Evolutionary conservation across 139 green algal genomes (phyloP).

Genomic region (Closterium sp.): DNA sequence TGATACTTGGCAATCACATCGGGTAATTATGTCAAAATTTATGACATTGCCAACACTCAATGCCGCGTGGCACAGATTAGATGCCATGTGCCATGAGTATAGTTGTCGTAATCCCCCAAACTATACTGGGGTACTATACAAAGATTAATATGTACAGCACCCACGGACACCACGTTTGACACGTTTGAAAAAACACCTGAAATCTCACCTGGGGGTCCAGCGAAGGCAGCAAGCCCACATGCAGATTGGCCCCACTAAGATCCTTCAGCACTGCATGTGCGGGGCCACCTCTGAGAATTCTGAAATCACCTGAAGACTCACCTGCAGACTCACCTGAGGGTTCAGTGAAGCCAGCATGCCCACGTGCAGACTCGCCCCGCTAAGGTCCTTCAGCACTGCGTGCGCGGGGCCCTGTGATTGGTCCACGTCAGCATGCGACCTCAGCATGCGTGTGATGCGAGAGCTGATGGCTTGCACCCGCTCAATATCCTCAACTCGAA

Average conservation of each 20-base stretch:
- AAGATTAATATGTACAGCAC: too few relatives aligned
- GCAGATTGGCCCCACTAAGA: not conserved
- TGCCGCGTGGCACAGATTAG: too few relatives aligned
- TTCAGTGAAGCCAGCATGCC: not conserved
- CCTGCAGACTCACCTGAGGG: not conserved
- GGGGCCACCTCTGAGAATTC: too few relatives aligned
- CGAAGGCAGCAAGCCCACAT: not conserved
- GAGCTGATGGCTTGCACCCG: constrained; percentile 2
- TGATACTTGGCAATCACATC: not conserved
- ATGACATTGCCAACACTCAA: too few relatives aligned
- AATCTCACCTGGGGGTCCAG: not conserved
- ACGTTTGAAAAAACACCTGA: too few relatives aligned
- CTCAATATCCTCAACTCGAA: constrained; percentile 30
- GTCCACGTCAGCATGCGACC: constrained; percentile 4
- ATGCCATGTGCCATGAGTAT: too few relatives aligned
- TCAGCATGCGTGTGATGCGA: constrained; percentile 11
- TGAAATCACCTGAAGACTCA: not conserved
- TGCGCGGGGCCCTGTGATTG: not conserved
- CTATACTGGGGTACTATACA: too few relatives aligned
- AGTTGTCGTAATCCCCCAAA: too few relatives aligned
- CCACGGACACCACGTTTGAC: too few relatives aligned
- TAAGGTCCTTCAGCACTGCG: constrained; percentile 6
- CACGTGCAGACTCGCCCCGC: not conserved
- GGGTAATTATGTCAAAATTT: not conserved
- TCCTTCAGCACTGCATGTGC: not conserved